Conservation (phyloP, 2,329 filamentous ascomycete species). For the Monilinia vaccinii-corymbosi region DNA sequence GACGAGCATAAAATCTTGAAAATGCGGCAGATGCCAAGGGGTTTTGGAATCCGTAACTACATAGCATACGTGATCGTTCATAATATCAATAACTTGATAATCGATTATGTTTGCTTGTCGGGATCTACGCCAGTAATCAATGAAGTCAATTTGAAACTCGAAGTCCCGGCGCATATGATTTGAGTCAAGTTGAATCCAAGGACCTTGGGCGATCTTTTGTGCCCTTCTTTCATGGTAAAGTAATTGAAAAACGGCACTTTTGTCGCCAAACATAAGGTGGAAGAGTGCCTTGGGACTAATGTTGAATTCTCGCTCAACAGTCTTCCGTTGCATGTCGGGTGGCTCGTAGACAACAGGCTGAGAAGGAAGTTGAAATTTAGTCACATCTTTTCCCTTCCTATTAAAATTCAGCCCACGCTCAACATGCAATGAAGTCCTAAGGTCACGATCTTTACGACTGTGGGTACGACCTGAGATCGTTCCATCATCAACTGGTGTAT, state of each 20-base stretch:
- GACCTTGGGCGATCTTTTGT: constrained; percentile 72
- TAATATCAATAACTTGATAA: constrained; percentile 76
- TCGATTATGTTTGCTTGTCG: constrained; percentile 61
- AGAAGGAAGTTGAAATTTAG: constrained; percentile 71
- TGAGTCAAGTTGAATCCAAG: constrained; percentile 67
- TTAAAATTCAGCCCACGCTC: constrained; percentile 49
- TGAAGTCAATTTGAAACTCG: constrained; percentile 63
- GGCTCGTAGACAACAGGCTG: constrained; percentile 79
- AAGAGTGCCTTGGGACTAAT: constrained; percentile 92
- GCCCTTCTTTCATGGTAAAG: constrained; percentile 56
- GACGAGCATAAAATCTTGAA: constrained; percentile 68
- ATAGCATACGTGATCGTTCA: constrained; percentile 65
- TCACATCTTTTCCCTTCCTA: constrained; percentile 24
- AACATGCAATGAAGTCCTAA: constrained; percentile 50
- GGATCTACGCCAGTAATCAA: constrained; percentile 54
- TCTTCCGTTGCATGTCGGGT: constrained; percentile 65
- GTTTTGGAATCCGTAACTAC: constrained; percentile 54
- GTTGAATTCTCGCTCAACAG: constrained; percentile 74
- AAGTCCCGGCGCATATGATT: constrained; percentile 70
- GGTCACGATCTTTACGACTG: constrained; percentile 37
- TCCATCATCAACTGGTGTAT: constrained; percentile 51
- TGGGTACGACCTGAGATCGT: constrained; percentile 32
- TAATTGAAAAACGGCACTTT: constrained; percentile 72
- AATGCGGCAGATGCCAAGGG: constrained; percentile 67
- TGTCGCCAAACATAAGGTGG: constrained; percentile 93